Base-by-base conservation (phyloP, 768 basidiomycete genomes). In the Mycena vitilis region DNA sequence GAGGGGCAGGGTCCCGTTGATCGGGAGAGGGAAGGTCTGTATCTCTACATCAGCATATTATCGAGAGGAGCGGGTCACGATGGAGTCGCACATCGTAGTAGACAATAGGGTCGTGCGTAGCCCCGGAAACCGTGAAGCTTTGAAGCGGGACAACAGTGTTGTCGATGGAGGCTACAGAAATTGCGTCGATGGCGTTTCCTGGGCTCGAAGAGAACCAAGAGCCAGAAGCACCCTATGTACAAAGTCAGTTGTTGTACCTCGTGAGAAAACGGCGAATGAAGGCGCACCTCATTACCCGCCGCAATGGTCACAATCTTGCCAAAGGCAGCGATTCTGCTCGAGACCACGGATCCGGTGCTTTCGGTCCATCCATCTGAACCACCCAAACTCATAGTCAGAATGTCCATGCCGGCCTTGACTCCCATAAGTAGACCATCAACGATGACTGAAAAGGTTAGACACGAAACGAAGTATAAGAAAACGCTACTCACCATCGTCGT, bases 311-410 rank as follows among this genome's bases (percentile, higher is more conserved):
- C 86, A 54, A 90, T 82, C 71, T 83, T 88, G 8, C 91, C 91
- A 30, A 79, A 78, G 5, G 77, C 81, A 2, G 87, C 85, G 47
- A 93, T 84, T 52, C 89, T 79, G 71, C 86, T 87, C 0, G 89
- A 86, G 4, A 91, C 81, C 2, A 91, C 89, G 12, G 87, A 73
- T 53, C 79, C 77, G 11, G 85, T 78, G 25, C 83, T 81, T 73
- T 87, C 86, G 1, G 89, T 88, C 91, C 91, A 93, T 4, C 90
- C 90, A 67, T 85, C 83, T 5, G 83, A 70, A 16, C 87, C 86
- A 42, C 91, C 91, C 7, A 93, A 77, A n/a, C 89, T 90, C 71
- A 93, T 77, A 5, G 88, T 88, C 68, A 93, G 79, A 65, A 94
- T 85, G 74, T 92, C 87, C 68, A 85, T 80, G 0, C 85, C 86